Percentiles rank a stretch among this genome's conserved stretches.
These are phyloP conservation scores for Epichloe uncinata DNA, from an alignment of 2,329 filamentous ascomycete genomes.

Conservation along the genomic window DNA sequence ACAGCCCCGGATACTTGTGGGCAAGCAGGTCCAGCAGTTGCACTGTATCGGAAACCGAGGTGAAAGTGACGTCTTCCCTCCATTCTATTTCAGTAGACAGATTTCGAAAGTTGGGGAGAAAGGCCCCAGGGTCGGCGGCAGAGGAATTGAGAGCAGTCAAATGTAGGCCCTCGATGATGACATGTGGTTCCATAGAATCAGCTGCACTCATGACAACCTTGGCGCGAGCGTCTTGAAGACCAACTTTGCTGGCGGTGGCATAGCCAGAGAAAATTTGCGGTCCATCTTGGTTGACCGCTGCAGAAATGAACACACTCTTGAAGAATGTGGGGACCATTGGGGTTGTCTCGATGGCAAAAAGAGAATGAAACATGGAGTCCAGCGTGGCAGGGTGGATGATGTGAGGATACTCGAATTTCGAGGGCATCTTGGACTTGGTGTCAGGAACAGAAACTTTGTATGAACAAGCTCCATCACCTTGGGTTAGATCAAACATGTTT, in stretches of 20 bases:
- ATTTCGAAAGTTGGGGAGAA: constrained; percentile 34
- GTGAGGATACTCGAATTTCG: constrained; percentile 38
- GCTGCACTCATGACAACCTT: constrained; percentile 30
- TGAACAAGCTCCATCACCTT: constrained; percentile 20
- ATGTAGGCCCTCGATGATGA: constrained; percentile 32
- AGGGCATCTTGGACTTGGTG: constrained; percentile 39
- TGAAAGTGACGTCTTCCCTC: constrained; percentile 24
- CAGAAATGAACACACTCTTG: constrained; percentile 32
- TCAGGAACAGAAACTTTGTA: constrained; percentile 31
- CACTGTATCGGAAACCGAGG: constrained; percentile 9
- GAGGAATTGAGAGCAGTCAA: constrained; percentile 24
- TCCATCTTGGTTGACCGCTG: constrained; percentile 18
- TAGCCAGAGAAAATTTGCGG: constrained; percentile 27
- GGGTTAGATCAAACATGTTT: constrained; percentile 28
- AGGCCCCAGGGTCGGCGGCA: constrained; percentile 17
- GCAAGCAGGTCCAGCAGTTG: constrained; percentile 20
- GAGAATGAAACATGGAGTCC: constrained; percentile 41
- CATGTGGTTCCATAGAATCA: constrained; percentile 18
- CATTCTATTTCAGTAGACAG: constrained; percentile 36
- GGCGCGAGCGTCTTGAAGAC: constrained; percentile 26
- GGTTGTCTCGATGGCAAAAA: constrained; percentile 30
- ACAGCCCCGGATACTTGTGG: constrained; percentile 26
- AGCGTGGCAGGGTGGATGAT: constrained; percentile 45
- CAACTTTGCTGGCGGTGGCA: constrained; percentile 22
- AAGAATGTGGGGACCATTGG: constrained; percentile 38